Percentiles rank a stretch among this genome's conserved stretches.
Conservation (phyloP, 2,329 filamentous ascomycete genomes). For the Juglanconis juglandina region DNA sequence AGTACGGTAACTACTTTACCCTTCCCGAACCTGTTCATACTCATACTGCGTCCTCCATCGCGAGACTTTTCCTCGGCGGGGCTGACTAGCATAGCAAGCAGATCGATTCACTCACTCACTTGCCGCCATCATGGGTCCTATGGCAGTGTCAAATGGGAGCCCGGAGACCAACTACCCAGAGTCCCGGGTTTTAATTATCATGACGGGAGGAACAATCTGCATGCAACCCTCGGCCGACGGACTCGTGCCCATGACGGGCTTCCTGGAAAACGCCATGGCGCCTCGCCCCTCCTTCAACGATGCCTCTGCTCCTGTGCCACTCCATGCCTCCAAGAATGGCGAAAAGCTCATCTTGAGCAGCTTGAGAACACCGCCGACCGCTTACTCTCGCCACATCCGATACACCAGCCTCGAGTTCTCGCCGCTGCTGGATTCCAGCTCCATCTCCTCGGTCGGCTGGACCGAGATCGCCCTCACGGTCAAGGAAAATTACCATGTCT, state of each 20-base stretch:
- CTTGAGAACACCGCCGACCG: conserved; percentile 74
- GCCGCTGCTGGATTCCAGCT: conserved; percentile 82
- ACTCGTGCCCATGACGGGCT: conserved; percentile 74
- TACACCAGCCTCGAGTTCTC: conserved; percentile 84
- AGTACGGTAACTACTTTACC: too few species aligned
- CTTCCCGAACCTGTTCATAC: too few species aligned
- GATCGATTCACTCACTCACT: not conserved
- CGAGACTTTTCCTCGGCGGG: too few species aligned
- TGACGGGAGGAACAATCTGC: conserved; percentile 87
- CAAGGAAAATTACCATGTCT: conserved; percentile 79
- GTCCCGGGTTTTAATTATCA: conserved; percentile 81
- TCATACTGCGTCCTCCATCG: too few species aligned
- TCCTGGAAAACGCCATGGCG: conserved; percentile 78
- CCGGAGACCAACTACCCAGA: conserved; percentile 52
- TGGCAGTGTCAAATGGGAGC: not conserved
- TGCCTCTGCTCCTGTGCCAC: conserved; percentile 51
- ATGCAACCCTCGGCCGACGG: conserved; percentile 82
- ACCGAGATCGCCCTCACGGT: conserved; percentile 78
- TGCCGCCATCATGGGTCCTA: not conserved
- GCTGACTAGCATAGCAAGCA: not conserved
- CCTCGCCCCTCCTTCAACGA: conserved; percentile 86
- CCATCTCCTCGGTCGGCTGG: conserved; percentile 84
- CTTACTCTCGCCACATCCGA: conserved; percentile 75
- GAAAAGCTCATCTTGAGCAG: conserved; percentile 55
- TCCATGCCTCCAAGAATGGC: conserved; percentile 51